These are phyloP conservation scores for Brasilioporus rufonigricans DNA, from an alignment of 768 basidiomycete genomes.

Conservation along the genomic window DNA sequence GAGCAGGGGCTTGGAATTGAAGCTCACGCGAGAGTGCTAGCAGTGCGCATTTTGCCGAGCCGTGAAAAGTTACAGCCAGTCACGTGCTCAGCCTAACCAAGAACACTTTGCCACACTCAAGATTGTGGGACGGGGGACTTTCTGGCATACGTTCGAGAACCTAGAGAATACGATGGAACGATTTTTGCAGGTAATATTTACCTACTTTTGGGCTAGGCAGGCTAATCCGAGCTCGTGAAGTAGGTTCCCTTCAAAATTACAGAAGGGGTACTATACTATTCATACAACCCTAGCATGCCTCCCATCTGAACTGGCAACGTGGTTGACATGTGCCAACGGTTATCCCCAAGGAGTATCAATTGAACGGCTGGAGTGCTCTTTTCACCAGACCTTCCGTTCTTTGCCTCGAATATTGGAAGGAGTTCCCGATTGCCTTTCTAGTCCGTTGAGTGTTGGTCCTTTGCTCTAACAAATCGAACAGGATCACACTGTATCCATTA, in stretches of 20 bases:
- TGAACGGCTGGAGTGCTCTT: background rate
- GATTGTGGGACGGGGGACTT: no score
- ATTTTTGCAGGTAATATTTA: background rate
- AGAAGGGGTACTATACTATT: no score
- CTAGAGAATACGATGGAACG: background rate
- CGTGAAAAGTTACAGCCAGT: slow-evolving; percentile 12
- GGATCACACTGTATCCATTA: background rate
- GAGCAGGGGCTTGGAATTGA: background rate
- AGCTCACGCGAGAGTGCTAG: slow-evolving; percentile 12
- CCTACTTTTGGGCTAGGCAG: background rate
- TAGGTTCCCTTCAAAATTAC: background rate
- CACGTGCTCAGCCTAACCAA: slow-evolving; percentile 16
- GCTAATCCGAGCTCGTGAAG: background rate
- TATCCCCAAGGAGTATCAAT: slow-evolving; percentile 15
- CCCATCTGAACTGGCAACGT: slow-evolving; percentile 8
- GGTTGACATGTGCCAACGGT: slow-evolving; percentile 13
- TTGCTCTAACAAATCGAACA: background rate
- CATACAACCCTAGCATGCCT: background rate
- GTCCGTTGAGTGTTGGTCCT: background rate
- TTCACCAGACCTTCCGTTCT: background rate
- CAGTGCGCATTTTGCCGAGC: background rate
- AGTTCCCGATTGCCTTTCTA: background rate
- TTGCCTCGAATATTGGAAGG: background rate
- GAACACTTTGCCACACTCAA: no score
- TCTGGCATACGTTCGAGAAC: no score